These are phyloP conservation scores for Capronia epimyces DNA, from an alignment of 2,329 filamentous ascomycete species.

Conservation along the genomic window DNA sequence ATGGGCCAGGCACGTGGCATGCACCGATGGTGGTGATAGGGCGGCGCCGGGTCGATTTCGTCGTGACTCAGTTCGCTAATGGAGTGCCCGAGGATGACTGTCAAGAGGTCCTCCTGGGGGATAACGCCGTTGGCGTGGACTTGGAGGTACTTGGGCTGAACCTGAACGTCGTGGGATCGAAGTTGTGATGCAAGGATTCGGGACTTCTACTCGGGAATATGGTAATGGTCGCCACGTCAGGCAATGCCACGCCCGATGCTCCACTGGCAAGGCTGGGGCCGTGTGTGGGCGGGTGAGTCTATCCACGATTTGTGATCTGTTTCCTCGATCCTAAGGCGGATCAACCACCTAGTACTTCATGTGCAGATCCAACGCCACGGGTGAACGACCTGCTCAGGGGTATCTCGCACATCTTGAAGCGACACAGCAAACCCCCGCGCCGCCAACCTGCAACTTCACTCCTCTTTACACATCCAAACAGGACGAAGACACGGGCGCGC, in stretches of 20 bases:
- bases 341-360: not conserved
- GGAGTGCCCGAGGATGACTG: constrained; percentile 79
- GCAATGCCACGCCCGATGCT: no score
- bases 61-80: constrained; percentile 85
- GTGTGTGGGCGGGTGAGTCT: no score
- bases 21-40: constrained; percentile 92
- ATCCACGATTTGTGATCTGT: no score
- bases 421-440: not conserved
- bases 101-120: constrained; percentile 45
- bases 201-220: not conserved
- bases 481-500: not conserved
- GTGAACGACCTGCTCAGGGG: constrained; percentile 4
- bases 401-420: constrained; percentile 6
- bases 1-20: constrained; percentile 89
- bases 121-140: constrained; percentile 10
- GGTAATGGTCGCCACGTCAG: no score
- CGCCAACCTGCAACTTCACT: no score
- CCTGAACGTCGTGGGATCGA: constrained; percentile 7
- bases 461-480: no score
- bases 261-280: no score
- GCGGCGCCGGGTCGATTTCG: constrained; percentile 66
- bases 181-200: constrained; percentile 11
- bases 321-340: not conserved
- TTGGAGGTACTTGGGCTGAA: not conserved
- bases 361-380: not conserved